phyloP scores from a whole-genome alignment of 2,329 filamentous ascomycete genomes.

The Venturia asperata region DNA sequence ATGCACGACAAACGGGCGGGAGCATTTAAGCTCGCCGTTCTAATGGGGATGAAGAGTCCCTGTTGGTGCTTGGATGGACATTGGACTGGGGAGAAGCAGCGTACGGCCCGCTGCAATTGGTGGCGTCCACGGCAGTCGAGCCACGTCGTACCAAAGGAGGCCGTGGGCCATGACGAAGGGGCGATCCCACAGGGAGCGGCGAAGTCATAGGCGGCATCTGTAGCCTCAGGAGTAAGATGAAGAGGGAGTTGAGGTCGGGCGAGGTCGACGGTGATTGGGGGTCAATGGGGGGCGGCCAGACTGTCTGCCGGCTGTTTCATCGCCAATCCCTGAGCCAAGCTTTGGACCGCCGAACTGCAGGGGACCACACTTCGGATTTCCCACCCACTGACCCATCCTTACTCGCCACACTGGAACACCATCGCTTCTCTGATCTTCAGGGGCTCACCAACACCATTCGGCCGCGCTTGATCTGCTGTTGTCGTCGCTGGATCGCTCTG shows the following conservation, averaged over 20 bases:
- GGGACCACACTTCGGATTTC: background rate
- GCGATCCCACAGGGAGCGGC: background rate
- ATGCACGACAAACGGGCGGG: constrained; percentile 2
- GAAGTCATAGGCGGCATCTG: too few relatives aligned
- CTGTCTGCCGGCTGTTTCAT: background rate
- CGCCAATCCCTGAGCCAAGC: constrained; percentile 7
- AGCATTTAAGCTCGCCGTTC: background rate
- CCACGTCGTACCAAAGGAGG: background rate
- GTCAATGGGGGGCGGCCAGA: background rate
- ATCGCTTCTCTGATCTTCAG: background rate
- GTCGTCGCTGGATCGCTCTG: background rate
- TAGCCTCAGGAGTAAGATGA: constrained; percentile 6
- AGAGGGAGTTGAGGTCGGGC: background rate
- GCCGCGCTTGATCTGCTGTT: background rate
- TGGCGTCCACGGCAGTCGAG: background rate
- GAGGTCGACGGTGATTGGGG: background rate
- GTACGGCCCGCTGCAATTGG: background rate
- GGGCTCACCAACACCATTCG: background rate
- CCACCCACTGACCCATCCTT: background rate
- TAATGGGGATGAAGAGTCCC: background rate
- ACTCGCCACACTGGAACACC: too few relatives aligned
- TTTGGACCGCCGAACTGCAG: background rate
- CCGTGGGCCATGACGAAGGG: background rate
- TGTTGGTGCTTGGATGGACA: background rate
- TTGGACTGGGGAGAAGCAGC: background rate